Percentiles rank a stretch among this genome's conserved stretches.
These are phyloP conservation scores for Metschnikowia orientalis DNA, from an alignment of 805 yeast species.

Conservation along the genomic window DNA sequence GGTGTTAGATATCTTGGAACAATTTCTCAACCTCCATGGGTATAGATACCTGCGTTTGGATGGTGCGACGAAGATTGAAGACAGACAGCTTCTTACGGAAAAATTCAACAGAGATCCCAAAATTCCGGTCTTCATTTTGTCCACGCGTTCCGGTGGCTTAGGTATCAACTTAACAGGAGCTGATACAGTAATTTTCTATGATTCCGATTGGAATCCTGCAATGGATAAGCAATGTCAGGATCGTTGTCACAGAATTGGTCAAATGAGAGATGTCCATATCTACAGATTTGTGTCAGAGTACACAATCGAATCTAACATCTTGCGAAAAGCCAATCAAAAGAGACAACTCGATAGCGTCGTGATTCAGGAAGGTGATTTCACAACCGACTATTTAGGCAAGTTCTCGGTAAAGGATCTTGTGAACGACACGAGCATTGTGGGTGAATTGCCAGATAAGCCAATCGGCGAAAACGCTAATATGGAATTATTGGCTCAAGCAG, in stretches of 20 bases:
- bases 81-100: conserved; percentile 90
- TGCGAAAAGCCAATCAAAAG: conserved; percentile 92
- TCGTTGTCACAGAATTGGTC: conserved; percentile 98
- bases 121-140: conserved; percentile 85
- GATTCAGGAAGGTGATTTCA: conserved; percentile 96
- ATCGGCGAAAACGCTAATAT: conserved; percentile 37
- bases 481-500: conserved; percentile 80
- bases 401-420: conserved; percentile 81
- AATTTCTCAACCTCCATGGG: conserved; percentile 90
- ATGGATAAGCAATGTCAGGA: conserved; percentile 99
- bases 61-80: conserved; percentile 97
- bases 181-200: conserved; percentile 96
- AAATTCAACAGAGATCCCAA: conserved; percentile 81
- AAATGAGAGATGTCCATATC: conserved; percentile 94
- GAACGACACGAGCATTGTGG: conserved; percentile 50
- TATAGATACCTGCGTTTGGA: conserved; percentile 91
- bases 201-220: conserved; percentile 99
- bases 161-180: conserved; percentile 98
- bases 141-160: conserved; percentile 96
- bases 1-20: conserved; percentile 89
- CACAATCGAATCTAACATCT: conserved; percentile 92
- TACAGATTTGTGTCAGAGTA: conserved; percentile 93
- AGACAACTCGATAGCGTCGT: conserved; percentile 90
- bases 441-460: conserved; percentile 39
- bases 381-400: conserved; percentile 91